Conservation (phyloP, 2,329 filamentous ascomycete species). For the Nectriaceae sp. region DNA sequence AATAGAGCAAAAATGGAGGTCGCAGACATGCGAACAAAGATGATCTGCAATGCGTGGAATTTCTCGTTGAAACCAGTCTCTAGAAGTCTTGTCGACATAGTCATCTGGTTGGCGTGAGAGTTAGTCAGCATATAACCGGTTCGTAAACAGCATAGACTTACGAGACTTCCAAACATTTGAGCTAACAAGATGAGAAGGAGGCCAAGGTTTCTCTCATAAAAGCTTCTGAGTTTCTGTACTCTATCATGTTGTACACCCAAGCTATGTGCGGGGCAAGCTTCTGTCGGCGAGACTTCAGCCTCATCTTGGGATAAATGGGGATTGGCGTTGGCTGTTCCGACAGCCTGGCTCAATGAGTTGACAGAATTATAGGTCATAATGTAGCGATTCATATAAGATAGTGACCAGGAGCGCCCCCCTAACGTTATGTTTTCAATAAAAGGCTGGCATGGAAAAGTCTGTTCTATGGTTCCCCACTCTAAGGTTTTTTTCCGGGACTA, state of each 20-base stretch:
- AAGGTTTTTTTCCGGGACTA: no score
- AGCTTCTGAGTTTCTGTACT: slow-evolving; percentile 27
- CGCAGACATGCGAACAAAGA: slow-evolving; percentile 44
- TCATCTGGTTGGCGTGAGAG: slow-evolving; percentile 33
- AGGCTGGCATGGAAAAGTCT: no score
- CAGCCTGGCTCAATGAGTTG: no score
- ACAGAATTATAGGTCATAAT: no score
- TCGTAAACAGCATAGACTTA: slow-evolving; percentile 19
- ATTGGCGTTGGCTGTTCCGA: no score
- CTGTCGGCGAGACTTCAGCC: background rate
- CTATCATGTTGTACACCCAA: background rate
- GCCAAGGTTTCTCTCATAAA: slow-evolving; percentile 48
- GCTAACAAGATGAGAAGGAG: slow-evolving; percentile 42
- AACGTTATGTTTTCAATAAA: no score
- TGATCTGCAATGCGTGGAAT: slow-evolving; percentile 44
- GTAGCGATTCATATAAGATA: no score
- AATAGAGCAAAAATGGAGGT: slow-evolving; percentile 38
- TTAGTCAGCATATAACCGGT: slow-evolving; percentile 2
- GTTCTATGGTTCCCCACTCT: no score
- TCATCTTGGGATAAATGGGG: background rate
- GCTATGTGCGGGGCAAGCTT: background rate
- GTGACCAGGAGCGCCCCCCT: no score
- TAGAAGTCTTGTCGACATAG: slow-evolving; percentile 40
- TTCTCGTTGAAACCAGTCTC: slow-evolving; percentile 36
- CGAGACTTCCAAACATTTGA: slow-evolving; percentile 43